Base-by-base conservation (phyloP, 345 rosid species). In the Sonneratia alba region DNA sequence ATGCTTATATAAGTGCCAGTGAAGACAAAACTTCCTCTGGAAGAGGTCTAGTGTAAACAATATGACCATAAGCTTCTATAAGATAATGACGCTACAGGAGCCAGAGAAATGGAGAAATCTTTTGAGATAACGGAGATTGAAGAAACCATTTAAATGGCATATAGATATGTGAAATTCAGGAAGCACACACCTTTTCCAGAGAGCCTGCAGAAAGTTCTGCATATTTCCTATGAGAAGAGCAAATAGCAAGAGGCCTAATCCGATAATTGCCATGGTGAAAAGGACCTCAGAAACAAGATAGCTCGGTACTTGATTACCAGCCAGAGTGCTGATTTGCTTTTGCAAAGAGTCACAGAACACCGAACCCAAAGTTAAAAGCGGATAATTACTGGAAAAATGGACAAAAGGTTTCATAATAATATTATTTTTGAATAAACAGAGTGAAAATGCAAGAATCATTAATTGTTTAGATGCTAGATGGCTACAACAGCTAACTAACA, bases 281-380 rank as follows among this genome's bases (percentile, higher is more conserved):
- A 91, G 83, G 79, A 94, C 91, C 84, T 94, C 98, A 81, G 86
- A 70, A 1, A 83, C 42, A 74, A 84, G 88, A 81, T 89, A 91
- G 86, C 98, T 94, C 11, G 98, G 98, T 38, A 0, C 18, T 78
- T 70, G 97, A 77, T 89, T 94, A 73, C 98, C 98, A 59, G 96
- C 98, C 62, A 94, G 89, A 49, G 97, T 91, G 75, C 98, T 91
- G 83, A 94, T 91, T 94, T 94, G 98, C 98, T 94, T 80, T 77
- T 67, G 70, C 61, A 19, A 68, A 68, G 56, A 24, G n/a, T 45
- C 53, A 68, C 19, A 34, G 27, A 6, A 62, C 11, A 14, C 18
- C 19, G 32, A 15, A 62, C 38, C 32, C 56, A 68, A n/a, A 68
- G 55, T 14, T 4, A 68, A 24, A 67, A 43, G 9, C 14, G 24